A percentile compares a stretch with the other conserved stretches of the same genome.
Conservation (phyloP, 2,329 filamentous ascomycete species). For the Diaporthe citrichinensis region DNA sequence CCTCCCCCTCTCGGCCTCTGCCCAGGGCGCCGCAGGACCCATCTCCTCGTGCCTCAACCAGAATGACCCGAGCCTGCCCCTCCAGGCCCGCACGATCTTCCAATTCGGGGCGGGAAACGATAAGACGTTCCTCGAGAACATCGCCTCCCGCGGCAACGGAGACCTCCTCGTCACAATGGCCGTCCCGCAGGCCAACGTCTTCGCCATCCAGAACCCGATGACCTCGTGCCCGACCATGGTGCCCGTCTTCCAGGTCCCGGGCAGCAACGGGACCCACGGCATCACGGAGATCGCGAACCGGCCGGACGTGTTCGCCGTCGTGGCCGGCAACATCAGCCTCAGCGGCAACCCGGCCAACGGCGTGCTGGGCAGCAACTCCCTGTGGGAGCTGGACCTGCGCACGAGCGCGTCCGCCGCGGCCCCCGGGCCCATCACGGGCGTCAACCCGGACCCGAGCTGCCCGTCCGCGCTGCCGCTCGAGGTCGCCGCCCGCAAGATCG, state of each 20-base stretch:
- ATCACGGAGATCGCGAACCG: slow-evolving; percentile 49
- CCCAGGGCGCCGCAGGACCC: not conserved
- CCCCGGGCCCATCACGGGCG: not conserved
- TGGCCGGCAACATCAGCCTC: slow-evolving; percentile 39
- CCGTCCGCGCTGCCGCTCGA: not conserved
- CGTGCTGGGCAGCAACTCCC: slow-evolving; percentile 37
- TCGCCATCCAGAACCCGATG: slow-evolving; percentile 48
- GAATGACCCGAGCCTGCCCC: slow-evolving; percentile 31
- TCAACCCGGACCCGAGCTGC: not conserved
- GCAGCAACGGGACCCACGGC: slow-evolving; percentile 47
- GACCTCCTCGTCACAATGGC: slow-evolving; percentile 51
- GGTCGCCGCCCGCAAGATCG: slow-evolving; percentile 41
- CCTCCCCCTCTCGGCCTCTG: slow-evolving; percentile 1
- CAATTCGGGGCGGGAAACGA: slow-evolving; percentile 26
- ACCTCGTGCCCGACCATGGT: slow-evolving; percentile 42
- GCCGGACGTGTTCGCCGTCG: slow-evolving; percentile 45
- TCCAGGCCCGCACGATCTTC: slow-evolving; percentile 28
- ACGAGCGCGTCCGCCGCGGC: not conserved
- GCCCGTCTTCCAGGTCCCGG: slow-evolving; percentile 49
- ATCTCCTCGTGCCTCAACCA: slow-evolving; percentile 24
- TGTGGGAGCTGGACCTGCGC: slow-evolving; percentile 45
- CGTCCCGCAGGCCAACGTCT: slow-evolving; percentile 46
- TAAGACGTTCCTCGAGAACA: slow-evolving; percentile 51
- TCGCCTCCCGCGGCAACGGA: slow-evolving; percentile 51
- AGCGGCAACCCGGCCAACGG: slow-evolving; percentile 37